Base-by-base conservation (phyloP, 305 asterid genomes). In the Fraxinus angustifolia region DNA sequence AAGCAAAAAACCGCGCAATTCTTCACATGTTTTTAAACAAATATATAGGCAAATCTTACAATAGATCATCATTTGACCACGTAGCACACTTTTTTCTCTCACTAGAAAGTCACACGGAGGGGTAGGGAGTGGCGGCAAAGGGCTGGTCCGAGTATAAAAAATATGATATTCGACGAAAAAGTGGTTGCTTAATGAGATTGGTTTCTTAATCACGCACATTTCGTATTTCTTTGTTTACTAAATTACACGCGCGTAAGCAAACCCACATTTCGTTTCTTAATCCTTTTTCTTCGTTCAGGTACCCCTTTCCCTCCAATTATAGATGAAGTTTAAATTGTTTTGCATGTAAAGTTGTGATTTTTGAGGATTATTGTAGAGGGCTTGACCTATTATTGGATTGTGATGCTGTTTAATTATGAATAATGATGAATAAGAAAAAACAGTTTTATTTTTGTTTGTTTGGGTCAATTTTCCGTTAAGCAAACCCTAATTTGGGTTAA, bases 131-230 rank as follows among this genome's bases (percentile, higher is more conserved):
- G 56, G 56, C 56, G 56, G 56, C 56, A 3, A 42, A 42, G 48
- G 53, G 53, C 33, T 36, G 82, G 70, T 77, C 58, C 17, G 81
- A 17, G 50, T n/a, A 80, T 73, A 82, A 77, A 74, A 89, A 85
- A 87, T 85, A 85, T 87, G 89, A 89, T 80, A 56, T 82, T 88
- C 78, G 19, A 79, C 42, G 81, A 40, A 34, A 70, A 77, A 68
- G 53, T 80, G 82, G 88, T 85, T 82, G 83, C 79, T 84, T 74
- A 62, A 77, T 71, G 83, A 87, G 87, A 83, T 84, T 84, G 72
- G 80, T 85, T 81, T 85, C 81, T 62, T 74, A 50, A 79, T 79
- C 78, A 40, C 65, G 34, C 33, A 42, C 70, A 72, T 83, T 50
- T 38, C 67, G 45, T 72, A 8, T 1, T 33, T 10, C 35, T 50